Base-by-base conservation (phyloP, 306 rosid genomes). In the Heteromeles arbutifolia region DNA sequence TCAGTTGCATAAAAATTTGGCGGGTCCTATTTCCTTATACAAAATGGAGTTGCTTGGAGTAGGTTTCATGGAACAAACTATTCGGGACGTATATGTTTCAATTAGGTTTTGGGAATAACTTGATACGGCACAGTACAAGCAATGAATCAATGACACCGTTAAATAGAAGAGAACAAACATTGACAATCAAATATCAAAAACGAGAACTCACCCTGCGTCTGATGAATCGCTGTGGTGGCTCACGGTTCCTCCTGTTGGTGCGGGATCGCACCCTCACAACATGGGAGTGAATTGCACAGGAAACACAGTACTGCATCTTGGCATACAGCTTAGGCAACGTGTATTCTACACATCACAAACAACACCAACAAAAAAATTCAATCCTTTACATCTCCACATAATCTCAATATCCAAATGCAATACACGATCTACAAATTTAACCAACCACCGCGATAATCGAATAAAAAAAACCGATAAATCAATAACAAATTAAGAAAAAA, bases 251-350 rank as follows among this genome's bases (percentile, higher is more conserved):
- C 86, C 99, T 80, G 26, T 95, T 81, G 24, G 87, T 85, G 66
- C 97, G 90, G 45, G 99, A 92, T 4, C 97, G 88, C 57, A 95
- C 99, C 86, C 99, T 88, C 70, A 95, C 97, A 65, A 95, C 99
- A 19, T 95, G 99, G 11, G 97, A 95, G 88, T 95, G 99, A 6
- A 92, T 95, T 0, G 99, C 99, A 73, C 99, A 92, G 10, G 99
- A 92, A 44, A 95, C 97, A 74, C 99, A 95, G 62, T 92, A 92
- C 85, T 89, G 97, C 99, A 95, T 88, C 93, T 95, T 95, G 6
- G 96, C 97, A 79, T 95, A 95, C 32, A 95, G 86, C 90, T 92
- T 95, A 0, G 99, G 99, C 63, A 95, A 96, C 13, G 93, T 87
- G 83, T 95, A 92, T 37, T 87, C 99, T 95, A 69, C 76, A 83